phyloP scores from a whole-genome alignment of 768 basidiomycete species.

The Russula brevipes region DNA sequence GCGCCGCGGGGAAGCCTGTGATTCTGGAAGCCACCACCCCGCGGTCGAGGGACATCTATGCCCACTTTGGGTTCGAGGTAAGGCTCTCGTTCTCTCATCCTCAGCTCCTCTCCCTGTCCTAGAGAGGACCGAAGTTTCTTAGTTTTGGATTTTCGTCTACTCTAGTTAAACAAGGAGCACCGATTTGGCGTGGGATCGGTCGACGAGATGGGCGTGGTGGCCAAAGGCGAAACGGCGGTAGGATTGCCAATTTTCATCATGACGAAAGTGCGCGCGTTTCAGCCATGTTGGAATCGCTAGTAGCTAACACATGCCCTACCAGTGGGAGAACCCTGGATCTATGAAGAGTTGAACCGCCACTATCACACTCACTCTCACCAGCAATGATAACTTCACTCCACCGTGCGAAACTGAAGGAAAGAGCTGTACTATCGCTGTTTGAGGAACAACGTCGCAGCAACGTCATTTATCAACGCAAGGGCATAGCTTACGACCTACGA shows the following conservation, averaged over 20 bases:
- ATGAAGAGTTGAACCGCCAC: not conserved
- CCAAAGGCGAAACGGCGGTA: conserved; percentile 14
- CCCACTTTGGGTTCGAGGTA: conserved; percentile 27
- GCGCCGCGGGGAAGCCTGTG: conserved; percentile 22
- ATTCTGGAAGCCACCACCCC: conserved; percentile 25
- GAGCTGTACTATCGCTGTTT: no score
- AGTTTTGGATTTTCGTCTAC: not conserved
- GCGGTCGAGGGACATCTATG: conserved; percentile 25
- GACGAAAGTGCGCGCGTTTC: conserved; percentile 16
- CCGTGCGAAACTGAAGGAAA: no score
- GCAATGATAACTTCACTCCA: not conserved
- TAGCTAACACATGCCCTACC: not conserved
- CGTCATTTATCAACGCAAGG: no score
- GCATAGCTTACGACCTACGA: no score
- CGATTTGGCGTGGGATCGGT: conserved; percentile 18
- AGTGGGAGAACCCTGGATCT: conserved; percentile 10
- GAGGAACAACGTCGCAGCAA: no score
- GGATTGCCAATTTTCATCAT: conserved; percentile 21
- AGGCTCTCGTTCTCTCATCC: not conserved
- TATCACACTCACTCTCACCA: not conserved
- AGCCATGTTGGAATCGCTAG: not conserved
- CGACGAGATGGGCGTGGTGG: conserved; percentile 14
- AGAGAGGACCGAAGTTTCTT: not conserved
- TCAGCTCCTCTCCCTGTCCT: not conserved
- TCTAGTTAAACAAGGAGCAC: conserved; percentile 15